Evolutionary conservation across 2,329 filamentous ascomycete species (phyloP).

Genomic region (Ascochyta fabae): DNA sequence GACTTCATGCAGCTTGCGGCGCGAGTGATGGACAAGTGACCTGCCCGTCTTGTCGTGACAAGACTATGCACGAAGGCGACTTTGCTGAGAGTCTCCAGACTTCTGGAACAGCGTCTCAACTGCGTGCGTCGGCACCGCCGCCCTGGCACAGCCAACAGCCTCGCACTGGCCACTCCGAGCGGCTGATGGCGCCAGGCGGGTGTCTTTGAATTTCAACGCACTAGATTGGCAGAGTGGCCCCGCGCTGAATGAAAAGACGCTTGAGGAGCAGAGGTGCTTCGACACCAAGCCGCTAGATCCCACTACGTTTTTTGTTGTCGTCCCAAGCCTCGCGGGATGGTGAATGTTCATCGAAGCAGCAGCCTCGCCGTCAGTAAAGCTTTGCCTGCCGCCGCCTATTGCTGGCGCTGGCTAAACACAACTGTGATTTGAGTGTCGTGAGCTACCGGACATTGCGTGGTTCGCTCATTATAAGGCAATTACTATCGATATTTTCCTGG

Average conservation of each 20-base stretch:
- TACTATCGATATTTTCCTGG: background rate
- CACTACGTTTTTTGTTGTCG: constrained; percentile 10
- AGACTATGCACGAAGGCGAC: constrained; percentile 6
- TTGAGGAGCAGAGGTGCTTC: constrained; percentile 9
- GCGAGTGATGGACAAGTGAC: constrained; percentile 20
- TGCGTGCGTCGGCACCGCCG: constrained; percentile 15
- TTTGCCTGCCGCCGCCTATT: background rate
- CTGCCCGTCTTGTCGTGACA: constrained; percentile 22
- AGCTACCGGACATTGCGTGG: constrained; percentile 7
- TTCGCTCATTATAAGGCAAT: constrained; percentile 1
- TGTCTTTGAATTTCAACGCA: background rate
- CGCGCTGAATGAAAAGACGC: constrained; percentile 4
- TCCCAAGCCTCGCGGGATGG: constrained; percentile 2
- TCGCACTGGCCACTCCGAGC: constrained; percentile 5
- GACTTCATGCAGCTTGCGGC: constrained; percentile 20
- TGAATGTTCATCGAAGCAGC: constrained; percentile 6
- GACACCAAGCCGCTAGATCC: constrained; percentile 18
- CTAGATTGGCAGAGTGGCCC: constrained; percentile 7
- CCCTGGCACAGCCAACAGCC: constrained; percentile 10
- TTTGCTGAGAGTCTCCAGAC: constrained; percentile 4
- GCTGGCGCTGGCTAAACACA: background rate
- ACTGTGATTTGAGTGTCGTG: background rate
- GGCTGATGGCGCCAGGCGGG: constrained; percentile 1
- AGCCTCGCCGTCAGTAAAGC: constrained; percentile 7
- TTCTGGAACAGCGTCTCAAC: constrained; percentile 12